Evolutionary conservation across 495 filamentous ascomycete species (phyloP).

Genomic region (Oleoguttula mirabilis): DNA sequence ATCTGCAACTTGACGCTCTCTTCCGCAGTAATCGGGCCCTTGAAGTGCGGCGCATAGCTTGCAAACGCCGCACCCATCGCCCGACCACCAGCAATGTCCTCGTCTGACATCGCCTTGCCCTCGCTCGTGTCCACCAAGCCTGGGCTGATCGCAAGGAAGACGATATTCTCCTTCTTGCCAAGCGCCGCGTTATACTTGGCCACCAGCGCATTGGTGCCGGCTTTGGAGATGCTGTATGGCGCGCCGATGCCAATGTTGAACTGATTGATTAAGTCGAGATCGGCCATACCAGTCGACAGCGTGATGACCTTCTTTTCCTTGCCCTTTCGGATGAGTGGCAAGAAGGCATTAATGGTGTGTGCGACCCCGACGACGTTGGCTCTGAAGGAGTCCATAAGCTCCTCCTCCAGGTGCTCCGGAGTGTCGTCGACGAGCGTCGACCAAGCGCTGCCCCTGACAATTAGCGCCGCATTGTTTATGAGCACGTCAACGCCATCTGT

Average conservation of each 20-base stretch:
- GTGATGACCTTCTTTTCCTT: constrained; percentile 21
- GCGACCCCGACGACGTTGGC: constrained; percentile 22
- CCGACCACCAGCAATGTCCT: constrained; percentile 5
- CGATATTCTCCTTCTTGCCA: constrained; percentile 18
- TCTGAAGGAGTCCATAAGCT: constrained; percentile 13
- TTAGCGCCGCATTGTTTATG: constrained; percentile 23
- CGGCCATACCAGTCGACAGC: constrained; percentile 21
- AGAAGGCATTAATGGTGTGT: constrained; percentile 23
- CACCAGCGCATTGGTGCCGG: constrained; percentile 20
- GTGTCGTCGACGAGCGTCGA: constrained; percentile 7
- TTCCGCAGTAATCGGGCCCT: constrained; percentile 19
- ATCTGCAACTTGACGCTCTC: constrained; percentile 17
- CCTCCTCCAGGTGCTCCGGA: constrained; percentile 10
- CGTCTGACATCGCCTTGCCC: background rate
- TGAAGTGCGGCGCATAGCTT: constrained; percentile 20
- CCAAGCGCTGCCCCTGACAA: constrained; percentile 5
- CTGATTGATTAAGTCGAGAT: constrained; percentile 15
- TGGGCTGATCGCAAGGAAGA: constrained; percentile 19
- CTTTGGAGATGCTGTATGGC: constrained; percentile 21
- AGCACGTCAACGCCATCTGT: constrained; percentile 22
- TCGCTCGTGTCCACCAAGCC: constrained; percentile 19
- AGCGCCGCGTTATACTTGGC: constrained; percentile 21
- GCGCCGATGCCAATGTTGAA: constrained; percentile 10
- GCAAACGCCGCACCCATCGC: constrained; percentile 15
- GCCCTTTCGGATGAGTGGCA: constrained; percentile 19